These are phyloP conservation scores for Scedosporium aurantiacum DNA, from an alignment of 2,329 filamentous ascomycete genomes.

Conservation along the genomic window DNA sequence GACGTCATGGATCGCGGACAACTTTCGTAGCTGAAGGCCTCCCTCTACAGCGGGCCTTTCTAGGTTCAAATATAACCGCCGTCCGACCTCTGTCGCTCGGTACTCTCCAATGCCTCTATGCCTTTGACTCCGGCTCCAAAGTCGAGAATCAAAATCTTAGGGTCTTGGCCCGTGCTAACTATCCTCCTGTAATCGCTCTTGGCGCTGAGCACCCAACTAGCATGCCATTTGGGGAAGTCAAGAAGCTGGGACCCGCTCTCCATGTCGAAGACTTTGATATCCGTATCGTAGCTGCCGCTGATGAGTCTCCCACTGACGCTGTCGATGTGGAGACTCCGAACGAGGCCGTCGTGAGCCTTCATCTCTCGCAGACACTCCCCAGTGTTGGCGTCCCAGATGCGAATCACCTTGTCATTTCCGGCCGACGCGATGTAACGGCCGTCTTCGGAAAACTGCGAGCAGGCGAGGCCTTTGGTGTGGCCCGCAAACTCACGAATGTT, in stretches of 20 bases:
- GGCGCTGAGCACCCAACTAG: conserved; percentile 90
- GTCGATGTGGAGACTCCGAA: conserved; percentile 85
- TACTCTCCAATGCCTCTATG: conserved; percentile 45
- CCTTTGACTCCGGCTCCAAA: conserved; percentile 58
- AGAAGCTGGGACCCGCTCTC: conserved; percentile 66
- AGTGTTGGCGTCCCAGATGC: conserved; percentile 89
- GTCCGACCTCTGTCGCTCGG: neutral
- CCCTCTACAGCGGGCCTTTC: neutral
- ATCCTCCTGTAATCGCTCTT: conserved; percentile 94
- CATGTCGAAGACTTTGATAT: conserved; percentile 90
- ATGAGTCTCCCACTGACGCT: conserved; percentile 75
- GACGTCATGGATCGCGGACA: neutral
- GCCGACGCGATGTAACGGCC: conserved; percentile 88
- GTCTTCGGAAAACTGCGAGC: conserved; percentile 92
- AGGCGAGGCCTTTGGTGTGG: conserved; percentile 87
- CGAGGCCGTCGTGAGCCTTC: conserved; percentile 72
- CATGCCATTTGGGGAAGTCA: conserved; percentile 88
- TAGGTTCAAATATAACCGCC: neutral
- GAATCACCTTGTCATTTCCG: conserved; percentile 90
- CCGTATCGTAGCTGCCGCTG: conserved; percentile 88
- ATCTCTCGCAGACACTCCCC: conserved; percentile 74
- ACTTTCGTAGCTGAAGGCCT: neutral
- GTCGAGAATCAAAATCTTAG: conserved; percentile 85
- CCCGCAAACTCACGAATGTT: conserved; percentile 84
- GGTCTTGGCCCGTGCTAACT: conserved; percentile 88